These are phyloP conservation scores for Plectosphaerella sp. DNA, from an alignment of 2,329 filamentous ascomycete species.

Conservation along the genomic window DNA sequence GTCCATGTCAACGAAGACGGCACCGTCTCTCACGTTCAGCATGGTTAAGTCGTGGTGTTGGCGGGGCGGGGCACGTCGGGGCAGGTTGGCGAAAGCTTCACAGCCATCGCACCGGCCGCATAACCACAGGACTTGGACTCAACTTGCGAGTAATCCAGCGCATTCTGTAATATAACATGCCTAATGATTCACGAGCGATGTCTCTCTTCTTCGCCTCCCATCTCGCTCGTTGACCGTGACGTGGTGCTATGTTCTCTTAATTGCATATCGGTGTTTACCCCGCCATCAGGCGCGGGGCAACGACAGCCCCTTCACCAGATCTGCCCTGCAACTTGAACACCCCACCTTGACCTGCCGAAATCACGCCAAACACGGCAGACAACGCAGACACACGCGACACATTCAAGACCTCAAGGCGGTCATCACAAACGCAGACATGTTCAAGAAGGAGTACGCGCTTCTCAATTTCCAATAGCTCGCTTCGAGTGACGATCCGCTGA, in stretches of 20 bases:
- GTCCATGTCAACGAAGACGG: conserved; percentile 57
- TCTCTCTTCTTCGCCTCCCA: no score
- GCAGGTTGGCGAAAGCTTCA: no score
- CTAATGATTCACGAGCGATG: no score
- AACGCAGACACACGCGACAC: conserved; percentile 1
- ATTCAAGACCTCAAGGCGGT: neutral
- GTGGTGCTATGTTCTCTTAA: no score
- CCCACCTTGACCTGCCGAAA: neutral
- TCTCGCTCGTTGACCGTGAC: no score
- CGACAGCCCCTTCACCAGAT: neutral
- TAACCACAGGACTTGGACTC: no score
- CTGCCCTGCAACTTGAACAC: neutral
- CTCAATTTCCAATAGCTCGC: conserved; percentile 12
- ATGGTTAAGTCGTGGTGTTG: conserved; percentile 35
- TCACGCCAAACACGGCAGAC: neutral
- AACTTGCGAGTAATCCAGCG: no score
- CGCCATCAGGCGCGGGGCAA: neutral
- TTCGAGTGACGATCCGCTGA: neutral
- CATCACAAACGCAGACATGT: conserved; percentile 55
- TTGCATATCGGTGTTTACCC: neutral
- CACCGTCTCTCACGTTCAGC: conserved; percentile 53
- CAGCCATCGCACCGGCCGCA: no score
- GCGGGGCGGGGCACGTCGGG: no score
- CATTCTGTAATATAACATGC: no score
- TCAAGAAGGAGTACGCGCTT: conserved; percentile 76